A percentile compares a stretch with the other conserved stretches of the same genome.
Conservation (phyloP, 2,329 filamentous ascomycete species). For the Fusarium sarcochroum region DNA sequence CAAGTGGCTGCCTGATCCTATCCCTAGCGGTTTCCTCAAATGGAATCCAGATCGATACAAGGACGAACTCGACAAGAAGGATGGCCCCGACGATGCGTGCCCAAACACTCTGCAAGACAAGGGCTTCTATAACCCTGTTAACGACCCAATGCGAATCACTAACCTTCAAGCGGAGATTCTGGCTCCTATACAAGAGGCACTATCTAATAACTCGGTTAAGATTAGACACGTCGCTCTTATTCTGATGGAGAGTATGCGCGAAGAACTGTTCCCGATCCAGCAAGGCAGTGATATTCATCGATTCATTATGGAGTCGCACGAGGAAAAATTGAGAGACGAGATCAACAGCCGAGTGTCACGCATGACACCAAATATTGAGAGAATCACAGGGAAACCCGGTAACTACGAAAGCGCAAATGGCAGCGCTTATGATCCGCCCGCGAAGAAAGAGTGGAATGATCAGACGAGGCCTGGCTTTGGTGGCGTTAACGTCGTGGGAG, state of each 20-base stretch:
- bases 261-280: constrained; percentile 61
- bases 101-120: constrained; percentile 29
- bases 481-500: constrained; percentile 58
- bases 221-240: constrained; percentile 61
- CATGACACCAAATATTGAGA: constrained; percentile 48
- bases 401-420: constrained; percentile 40
- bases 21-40: constrained; percentile 48
- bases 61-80: constrained; percentile 42
- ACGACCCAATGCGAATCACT: constrained; percentile 58
- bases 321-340: constrained; percentile 50
- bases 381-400: constrained; percentile 40
- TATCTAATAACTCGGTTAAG: constrained; percentile 49
- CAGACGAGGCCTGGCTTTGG: constrained; percentile 48
- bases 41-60: constrained; percentile 47
- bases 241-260: constrained; percentile 61
- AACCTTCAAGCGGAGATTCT: constrained; percentile 55
- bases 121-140: constrained; percentile 53
- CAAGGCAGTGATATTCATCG: constrained; percentile 56
- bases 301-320: constrained; percentile 51
- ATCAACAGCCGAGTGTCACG: constrained; percentile 48
- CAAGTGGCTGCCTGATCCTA: constrained; percentile 47
- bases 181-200: constrained; percentile 42
- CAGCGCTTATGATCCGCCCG: constrained; percentile 44
- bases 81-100: constrained; percentile 26
- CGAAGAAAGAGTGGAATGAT: constrained; percentile 44